These are phyloP conservation scores for Lobosporangium transversale DNA, from an alignment of 192 early-diverging fungal species.

Conservation along the genomic window DNA sequence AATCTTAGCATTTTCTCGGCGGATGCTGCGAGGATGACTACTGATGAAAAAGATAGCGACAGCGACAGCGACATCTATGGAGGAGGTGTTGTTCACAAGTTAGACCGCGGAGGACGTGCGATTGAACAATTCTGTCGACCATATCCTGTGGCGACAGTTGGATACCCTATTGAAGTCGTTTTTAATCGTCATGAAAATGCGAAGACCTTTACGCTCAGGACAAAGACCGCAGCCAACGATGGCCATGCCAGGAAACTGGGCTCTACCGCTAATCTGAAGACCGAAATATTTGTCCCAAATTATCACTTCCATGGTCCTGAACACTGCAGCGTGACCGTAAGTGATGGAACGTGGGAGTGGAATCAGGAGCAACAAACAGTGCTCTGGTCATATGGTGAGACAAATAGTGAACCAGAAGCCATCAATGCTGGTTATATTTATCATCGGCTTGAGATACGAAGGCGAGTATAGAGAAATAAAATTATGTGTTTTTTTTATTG, in stretches of 20 bases:
- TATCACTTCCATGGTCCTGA: conserved; percentile 15
- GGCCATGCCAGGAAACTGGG: no score
- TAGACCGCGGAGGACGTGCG: conserved; percentile 34
- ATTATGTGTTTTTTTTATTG: no score
- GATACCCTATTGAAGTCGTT: conserved; percentile 11
- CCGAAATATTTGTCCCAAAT: conserved; percentile 23
- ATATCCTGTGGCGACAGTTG: conserved; percentile 36
- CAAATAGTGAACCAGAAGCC: no score
- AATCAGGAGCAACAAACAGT: conserved; percentile 13
- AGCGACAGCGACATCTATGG: no score
- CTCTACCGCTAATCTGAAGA: not conserved
- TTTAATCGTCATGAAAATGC: conserved; percentile 31
- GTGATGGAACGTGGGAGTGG: conserved; percentile 31
- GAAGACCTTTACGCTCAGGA: not conserved
- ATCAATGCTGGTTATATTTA: no score
- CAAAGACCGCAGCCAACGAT: not conserved
- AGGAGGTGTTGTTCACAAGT: not conserved
- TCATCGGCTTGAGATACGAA: no score
- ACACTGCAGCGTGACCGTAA: conserved; percentile 7
- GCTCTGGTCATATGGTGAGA: conserved; percentile 28
- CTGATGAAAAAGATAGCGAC: no score
- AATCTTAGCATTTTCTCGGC: conserved; percentile 56
- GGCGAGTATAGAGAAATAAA: no score
- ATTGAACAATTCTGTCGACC: conserved; percentile 49
- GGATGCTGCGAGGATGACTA: not conserved